These are phyloP conservation scores for Cinnamomum micranthum DNA, from an alignment of 164 flowering plant species.

Conservation along the genomic window DNA sequence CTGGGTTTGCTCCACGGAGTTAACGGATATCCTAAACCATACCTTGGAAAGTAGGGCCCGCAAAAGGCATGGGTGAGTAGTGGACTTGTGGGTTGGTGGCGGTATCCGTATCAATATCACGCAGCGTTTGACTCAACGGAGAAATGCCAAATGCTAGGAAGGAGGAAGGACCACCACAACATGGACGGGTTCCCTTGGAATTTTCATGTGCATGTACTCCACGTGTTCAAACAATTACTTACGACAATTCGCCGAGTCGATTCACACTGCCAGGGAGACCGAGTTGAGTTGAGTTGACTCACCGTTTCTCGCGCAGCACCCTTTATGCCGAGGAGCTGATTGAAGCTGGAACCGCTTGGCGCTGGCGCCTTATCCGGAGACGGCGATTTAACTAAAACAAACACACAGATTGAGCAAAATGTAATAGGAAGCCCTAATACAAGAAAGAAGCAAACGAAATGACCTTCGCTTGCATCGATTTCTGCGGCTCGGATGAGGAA, in stretches of 20 bases:
- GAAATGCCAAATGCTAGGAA: too few relatives aligned
- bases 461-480: slow-evolving; percentile 69
- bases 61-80: background rate
- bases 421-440: background rate
- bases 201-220: background rate
- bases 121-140: too few relatives aligned
- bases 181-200: too few relatives aligned
- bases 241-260: background rate
- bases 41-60: background rate
- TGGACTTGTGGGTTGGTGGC: too few relatives aligned
- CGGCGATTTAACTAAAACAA: slow-evolving; percentile 26
- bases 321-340: slow-evolving; percentile 93
- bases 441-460: background rate
- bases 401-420: background rate
- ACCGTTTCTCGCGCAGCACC: slow-evolving; percentile 91
- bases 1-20: too few relatives aligned
- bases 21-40: too few relatives aligned
- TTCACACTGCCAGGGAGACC: background rate
- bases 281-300: slow-evolving; percentile 13
- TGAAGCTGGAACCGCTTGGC: slow-evolving; percentile 61
- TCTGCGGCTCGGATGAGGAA: slow-evolving; percentile 58
- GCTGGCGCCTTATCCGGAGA: slow-evolving; percentile 73
- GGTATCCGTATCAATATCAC: too few relatives aligned
- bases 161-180: too few relatives aligned
- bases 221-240: background rate